Evolutionary conservation across 768 basidiomycete species (phyloP).

Genomic region (Pholiota molesta): DNA sequence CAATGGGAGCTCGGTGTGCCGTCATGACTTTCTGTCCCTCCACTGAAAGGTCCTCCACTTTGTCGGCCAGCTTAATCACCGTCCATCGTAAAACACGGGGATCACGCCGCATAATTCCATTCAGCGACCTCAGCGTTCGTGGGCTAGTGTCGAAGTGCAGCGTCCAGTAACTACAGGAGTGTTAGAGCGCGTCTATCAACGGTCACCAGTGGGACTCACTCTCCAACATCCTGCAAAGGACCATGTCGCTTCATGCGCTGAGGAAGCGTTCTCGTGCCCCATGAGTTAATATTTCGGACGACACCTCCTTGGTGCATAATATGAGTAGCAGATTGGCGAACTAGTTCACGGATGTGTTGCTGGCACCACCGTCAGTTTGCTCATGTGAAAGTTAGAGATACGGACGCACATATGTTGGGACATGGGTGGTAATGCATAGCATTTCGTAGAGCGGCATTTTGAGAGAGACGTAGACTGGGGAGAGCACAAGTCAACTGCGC

Average conservation of each 20-base stretch:
- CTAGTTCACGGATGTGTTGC: slow-evolving; percentile 77
- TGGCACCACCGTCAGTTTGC: slow-evolving; percentile 30
- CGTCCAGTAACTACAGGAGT: slow-evolving; percentile 74
- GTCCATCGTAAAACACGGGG: slow-evolving; percentile 86
- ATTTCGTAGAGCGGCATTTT: slow-evolving; percentile 90
- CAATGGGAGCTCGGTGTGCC: slow-evolving; percentile 17
- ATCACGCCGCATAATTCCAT: slow-evolving; percentile 70
- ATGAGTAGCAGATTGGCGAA: slow-evolving; percentile 69
- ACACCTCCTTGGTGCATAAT: slow-evolving; percentile 79
- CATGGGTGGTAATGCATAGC: slow-evolving; percentile 81
- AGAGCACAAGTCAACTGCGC: not conserved
- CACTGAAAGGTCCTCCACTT: slow-evolving; percentile 65
- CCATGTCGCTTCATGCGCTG: slow-evolving; percentile 72
- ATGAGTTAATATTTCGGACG: slow-evolving; percentile 76
- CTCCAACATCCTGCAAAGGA: slow-evolving; percentile 61
- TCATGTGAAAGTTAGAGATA: not conserved
- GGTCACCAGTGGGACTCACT: slow-evolving; percentile 56
- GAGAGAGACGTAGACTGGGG: slow-evolving; percentile 3
- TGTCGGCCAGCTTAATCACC: slow-evolving; percentile 75
- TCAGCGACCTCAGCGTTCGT: slow-evolving; percentile 62
- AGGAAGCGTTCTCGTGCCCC: slow-evolving; percentile 75
- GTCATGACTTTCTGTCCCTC: slow-evolving; percentile 48
- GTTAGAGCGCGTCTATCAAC: slow-evolving; percentile 1
- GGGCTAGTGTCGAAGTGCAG: slow-evolving; percentile 91
- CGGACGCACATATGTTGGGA: slow-evolving; percentile 68